Base-by-base conservation (phyloP, 371 early-diverging fungal genomes). In the Entomophthora muscae region DNA sequence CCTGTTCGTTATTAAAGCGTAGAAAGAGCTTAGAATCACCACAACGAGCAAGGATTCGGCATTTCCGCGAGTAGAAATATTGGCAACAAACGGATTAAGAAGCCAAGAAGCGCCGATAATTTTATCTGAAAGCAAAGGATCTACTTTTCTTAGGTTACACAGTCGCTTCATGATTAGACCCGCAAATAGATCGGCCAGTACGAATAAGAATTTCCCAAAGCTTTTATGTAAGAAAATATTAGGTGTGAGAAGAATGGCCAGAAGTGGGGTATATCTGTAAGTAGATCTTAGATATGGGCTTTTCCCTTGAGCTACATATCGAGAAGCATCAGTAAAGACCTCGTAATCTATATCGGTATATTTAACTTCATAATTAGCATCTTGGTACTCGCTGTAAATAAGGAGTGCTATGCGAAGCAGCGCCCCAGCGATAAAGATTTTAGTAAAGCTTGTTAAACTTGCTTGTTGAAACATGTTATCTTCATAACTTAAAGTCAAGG, bases 261-360 rank as follows among this genome's bases (percentile, higher is more conserved):
- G 74, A 3, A 96, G 65, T 0, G 98, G 98, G 21, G 98, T 96
- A 74, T 98, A 98, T 22, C 98, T 82, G 69, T 93, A 98, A 0
- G 98, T 98, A 1, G 86, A 85, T 53, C 98, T 84, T 52, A 71
- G 71, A 70, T 93, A 98, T 0, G 98, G 98, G 1, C 89, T 89
- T 30, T 66, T 66, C 1, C 88, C 87, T 22, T 75, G 66, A 32
- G 81, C 75, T 23, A 95, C 82, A 70, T 77, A 84, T 13, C 80
- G 75, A 5, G 95, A 89, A 0, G 95, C 96, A 72, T 97, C 98
- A 17, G 91, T 86, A 67, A 96, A 96, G 55, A 98, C 98, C 27
- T 77, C 70, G 74, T 98, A 98, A 74, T 98, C 98, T 64, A 98
- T 85, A 67, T 98, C 98, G 1, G 98, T 96, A 73, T 92, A 96